Evolutionary conservation across 371 early-diverging fungal genomes (phyloP), one percentile per base, ranked within the genome.

Genomic region (Dichotomocladium elegans): DNA sequence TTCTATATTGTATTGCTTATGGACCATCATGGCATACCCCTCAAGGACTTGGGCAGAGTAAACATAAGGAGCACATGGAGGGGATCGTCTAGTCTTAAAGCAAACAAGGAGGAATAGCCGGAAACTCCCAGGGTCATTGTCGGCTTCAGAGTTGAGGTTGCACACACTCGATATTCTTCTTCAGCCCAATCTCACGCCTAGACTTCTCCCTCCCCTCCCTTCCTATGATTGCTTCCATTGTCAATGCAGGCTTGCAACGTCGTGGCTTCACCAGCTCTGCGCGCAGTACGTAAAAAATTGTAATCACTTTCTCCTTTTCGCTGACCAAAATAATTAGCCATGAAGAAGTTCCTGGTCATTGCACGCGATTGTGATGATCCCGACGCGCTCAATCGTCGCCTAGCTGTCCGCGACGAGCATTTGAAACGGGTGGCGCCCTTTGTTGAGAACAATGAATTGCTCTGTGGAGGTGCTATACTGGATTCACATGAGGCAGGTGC

Each of bases 381-480:
- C 5, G 77, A 77, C 6, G 72, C 77, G 6, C 56, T 68, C 4
- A 42, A 64, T 2, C 77, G 85, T 17, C 77, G 87, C 1, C 24
- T 72, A 2, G 49, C 54, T 2, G 73, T 73, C 12, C 74, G 85
- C 8, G 56, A 70, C 5, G 47, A 51, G 7, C 85, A 86, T 41
- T 44, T 86, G 8, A 59, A 42, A 3, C 58, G 58, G 1, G 78
- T 78, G 7, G 8, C 27, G 11, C 51, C 26, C 19, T 41, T 56
- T n/a, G 68, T 67, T 22, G 53, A 60, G 4, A 26, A 61, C 2
- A 79, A 77, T 1, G 19, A 21, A 0, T 26, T 82, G 3, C 41
- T 70, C 2, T 19, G 57, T 5, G 85, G 84, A 34, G 87, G 85
- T 9, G 82, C 83, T 4, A 52, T 79, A 6, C 56, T 87, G 30